Base-by-base conservation (phyloP, 805 yeast species). In the Priceomyces fermenticarens region DNA sequence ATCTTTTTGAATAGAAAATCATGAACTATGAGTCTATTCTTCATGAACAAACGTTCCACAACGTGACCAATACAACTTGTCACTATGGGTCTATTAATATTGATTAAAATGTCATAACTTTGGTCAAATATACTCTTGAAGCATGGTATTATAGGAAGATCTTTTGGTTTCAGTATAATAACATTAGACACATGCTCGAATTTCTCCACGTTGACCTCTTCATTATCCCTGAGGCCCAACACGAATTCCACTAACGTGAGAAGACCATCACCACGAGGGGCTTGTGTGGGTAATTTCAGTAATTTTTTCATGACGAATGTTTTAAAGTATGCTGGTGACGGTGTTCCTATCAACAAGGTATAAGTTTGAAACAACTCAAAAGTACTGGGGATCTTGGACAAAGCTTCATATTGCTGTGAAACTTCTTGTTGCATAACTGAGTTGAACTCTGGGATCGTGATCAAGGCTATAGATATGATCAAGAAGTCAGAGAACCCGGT, bases 161-260 rank as follows among this genome's bases (percentile, higher is more conserved):
- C 52, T 35, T 61, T 63, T 0, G 97, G 97, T 44, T 81, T 81
- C 12, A 81, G 62, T 23, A 84, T 57, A 11, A 91, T 58, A 2
- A 88, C 71, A 32, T 73, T 75, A n/a, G 85, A 78, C 1, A 87
- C 85, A 42, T 81, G 77, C 20, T 78, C 80, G 36, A 87, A 69
- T 48, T 80, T 84, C 26, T 78, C 80, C n/a, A 81, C 60, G 46
- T 81, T 81, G 10, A 88, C 61, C 10, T 79, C 81, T 41, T 84
- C 91, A 40, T 73, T 71, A 32, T 88, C 95, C 42, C 96, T 68
- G 17, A 86, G 67, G 0, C 96, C 96, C 10, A 85, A 67, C 0
- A 86, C 70, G 46, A 86, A 80, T 58, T 91, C 97, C 23, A 89
- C 71, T 37, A 91, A 61, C 2, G 89, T 73, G 23, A 77, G 62